Base-by-base conservation (phyloP, 2,329 filamentous ascomycete species). In the Phialocephala sp. region DNA sequence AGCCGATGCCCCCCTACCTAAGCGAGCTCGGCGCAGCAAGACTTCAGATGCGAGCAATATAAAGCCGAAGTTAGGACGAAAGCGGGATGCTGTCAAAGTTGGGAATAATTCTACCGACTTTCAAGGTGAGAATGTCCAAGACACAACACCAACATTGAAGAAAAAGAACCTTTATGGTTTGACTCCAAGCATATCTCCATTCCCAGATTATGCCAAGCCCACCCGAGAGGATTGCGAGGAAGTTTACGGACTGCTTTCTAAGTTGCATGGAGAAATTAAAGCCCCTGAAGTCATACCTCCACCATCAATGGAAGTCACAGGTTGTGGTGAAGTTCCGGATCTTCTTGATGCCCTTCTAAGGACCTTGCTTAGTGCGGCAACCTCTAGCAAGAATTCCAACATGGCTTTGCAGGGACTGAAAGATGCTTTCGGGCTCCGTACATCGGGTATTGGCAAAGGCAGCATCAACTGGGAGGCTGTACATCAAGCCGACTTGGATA, bases 381-480 rank as follows among this genome's bases (percentile, higher is more conserved):
- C 84, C 0, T 80, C 80, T 1, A 81, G 81, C 68, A 77, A 74
- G 1, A 82, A 82, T 32, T 89, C 91, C 0, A 87, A 87, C 22
- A 83, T 81, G 47, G 90, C 91, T 6, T 87, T 94, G 68, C 80
- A 83, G 65, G 88, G 87, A 0, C 81, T 95, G 0, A 86, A 89
- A 2, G 73, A 84, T 20, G 83, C 79, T 39, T 93, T 90, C 68
- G 90, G 91, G 0, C 81, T 87, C 20, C 78, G 90, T 3, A 76
- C 87, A 37, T 81, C 84, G 50, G 87, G 90, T 8, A 79, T 89
- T 11, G 90, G 89, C 5, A 87, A 89, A 71, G 89, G 89, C 2
- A 91, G 89, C 62, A 89, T 93, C 8, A 82, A 93, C 74, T 94
- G 91, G 90, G 86, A 92, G 70, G 87, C 86, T 11, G 89, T 94